Evolutionary conservation across 1,139 yeast genomes (phyloP).

Genomic region (Yamadazyma triangularis): DNA sequence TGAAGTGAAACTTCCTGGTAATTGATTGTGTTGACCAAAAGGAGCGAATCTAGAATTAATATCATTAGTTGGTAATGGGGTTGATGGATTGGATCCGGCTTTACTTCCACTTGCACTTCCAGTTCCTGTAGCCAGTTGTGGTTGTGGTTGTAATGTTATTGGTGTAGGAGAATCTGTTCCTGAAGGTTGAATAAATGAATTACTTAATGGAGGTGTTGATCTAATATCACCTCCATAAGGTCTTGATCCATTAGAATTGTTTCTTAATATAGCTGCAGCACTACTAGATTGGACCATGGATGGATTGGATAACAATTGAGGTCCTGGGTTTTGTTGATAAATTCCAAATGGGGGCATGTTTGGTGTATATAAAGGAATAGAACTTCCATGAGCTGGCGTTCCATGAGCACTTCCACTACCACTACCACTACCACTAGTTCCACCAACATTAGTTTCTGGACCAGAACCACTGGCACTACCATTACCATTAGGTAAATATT

Average conservation of each 20-base stretch:
- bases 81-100: constrained; percentile 10
- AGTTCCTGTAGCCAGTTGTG: constrained; percentile 6
- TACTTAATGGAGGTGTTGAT: constrained; percentile 34
- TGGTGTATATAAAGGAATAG: constrained; percentile 10
- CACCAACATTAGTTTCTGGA: too few species aligned
- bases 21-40: constrained; percentile 38
- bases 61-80: constrained; percentile 13
- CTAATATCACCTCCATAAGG: constrained; percentile 49
- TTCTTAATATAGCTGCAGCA: constrained; percentile 45
- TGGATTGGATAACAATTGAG: constrained; percentile 9
- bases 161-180: constrained; percentile 10
- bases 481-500: constrained; percentile 15
- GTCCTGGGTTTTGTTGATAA: constrained; percentile 11
- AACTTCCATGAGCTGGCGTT: constrained; percentile 1
- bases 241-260: constrained; percentile 32
- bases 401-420: constrained; percentile 8
- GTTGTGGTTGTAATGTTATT: too few species aligned
- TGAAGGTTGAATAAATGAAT: constrained; percentile 7
- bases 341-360: constrained; percentile 15
- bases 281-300: constrained; percentile 12
- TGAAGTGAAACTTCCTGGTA: constrained; percentile 36
- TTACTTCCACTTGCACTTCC: background rate
- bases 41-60: constrained; percentile 22
- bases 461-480: constrained; percentile 9
- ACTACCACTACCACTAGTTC: constrained; percentile 13